Evolutionary conservation across 805 yeast species (phyloP).

Genomic region (Candida ovalis): DNA sequence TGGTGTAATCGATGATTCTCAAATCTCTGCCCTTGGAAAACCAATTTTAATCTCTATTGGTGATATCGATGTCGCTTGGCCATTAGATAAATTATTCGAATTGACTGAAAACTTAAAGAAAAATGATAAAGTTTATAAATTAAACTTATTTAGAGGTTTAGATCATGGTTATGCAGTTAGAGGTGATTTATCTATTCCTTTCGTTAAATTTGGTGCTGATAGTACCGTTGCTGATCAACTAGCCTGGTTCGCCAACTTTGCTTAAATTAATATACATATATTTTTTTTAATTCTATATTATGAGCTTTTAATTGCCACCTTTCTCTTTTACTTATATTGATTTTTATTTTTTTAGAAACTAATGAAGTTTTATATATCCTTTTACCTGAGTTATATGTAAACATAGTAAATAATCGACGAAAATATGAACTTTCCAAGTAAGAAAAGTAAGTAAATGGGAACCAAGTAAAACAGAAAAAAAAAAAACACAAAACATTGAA

Average conservation of each 20-base stretch:
- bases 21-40: slow-evolving; percentile 50
- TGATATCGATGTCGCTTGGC: slow-evolving; percentile 60
- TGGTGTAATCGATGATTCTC: slow-evolving; percentile 63
- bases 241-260: slow-evolving; percentile 25
- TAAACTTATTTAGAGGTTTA: slow-evolving; percentile 60
- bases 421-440: too few relatives aligned
- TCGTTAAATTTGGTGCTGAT: slow-evolving; percentile 60
- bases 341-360: too few relatives aligned
- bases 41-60: slow-evolving; percentile 76
- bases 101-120: slow-evolving; percentile 52
- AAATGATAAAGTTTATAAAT: slow-evolving; percentile 50
- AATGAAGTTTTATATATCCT: too few relatives aligned
- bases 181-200: slow-evolving; percentile 60
- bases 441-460: background rate
- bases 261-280: background rate
- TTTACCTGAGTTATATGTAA: too few relatives aligned
- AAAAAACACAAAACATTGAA: background rate
- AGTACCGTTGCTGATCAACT: slow-evolving; percentile 53
- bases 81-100: slow-evolving; percentile 56
- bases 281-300: background rate
- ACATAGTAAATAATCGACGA: background rate
- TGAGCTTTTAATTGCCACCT: too few relatives aligned
- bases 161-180: slow-evolving; percentile 77
- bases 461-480: background rate
- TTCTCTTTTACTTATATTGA: too few relatives aligned